A percentile compares a stretch with the other conserved stretches of the same genome.
Evolutionary conservation across 331 rosid genomes (phyloP).

Genomic region (Dryas integrifolia): DNA sequence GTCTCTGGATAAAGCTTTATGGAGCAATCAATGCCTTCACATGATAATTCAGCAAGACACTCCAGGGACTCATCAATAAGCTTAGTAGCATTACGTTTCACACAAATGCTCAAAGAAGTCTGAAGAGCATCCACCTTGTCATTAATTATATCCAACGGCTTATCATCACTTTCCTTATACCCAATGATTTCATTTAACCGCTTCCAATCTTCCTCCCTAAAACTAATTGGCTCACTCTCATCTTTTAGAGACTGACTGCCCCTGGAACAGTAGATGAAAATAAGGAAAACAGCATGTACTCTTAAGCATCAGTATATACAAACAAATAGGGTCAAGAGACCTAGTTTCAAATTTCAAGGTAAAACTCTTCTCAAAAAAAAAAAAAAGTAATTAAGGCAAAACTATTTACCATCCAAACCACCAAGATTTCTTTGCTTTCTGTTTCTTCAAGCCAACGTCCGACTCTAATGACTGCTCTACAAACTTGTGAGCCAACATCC

Average conservation of each 20-base stretch:
- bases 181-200: conserved; percentile 85
- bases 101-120: conserved; percentile 69
- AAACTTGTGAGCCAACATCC: conserved; percentile 96
- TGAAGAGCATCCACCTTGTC: conserved; percentile 67
- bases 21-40: conserved; percentile 78
- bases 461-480: conserved; percentile 65
- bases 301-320: background rate
- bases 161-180: conserved; percentile 76
- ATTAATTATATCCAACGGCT: conserved; percentile 37
- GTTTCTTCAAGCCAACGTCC: conserved; percentile 47
- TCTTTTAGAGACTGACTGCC: conserved; percentile 55
- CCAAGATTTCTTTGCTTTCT: conserved; percentile 67
- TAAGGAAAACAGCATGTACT: conserved; percentile 23
- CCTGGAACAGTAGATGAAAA: conserved; percentile 47
- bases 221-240: conserved; percentile 62
- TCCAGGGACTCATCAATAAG: conserved; percentile 73
- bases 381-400: background rate
- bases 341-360: conserved; percentile 10
- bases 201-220: conserved; percentile 87
- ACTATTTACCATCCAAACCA: conserved; percentile 77
- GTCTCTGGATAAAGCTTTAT: conserved; percentile 86
- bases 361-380: background rate
- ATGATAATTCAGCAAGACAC: conserved; percentile 80
- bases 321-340: background rate
- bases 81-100: conserved; percentile 89